Evolutionary conservation across 306 rosid genomes (phyloP), one percentile per base, ranked within the genome.

Genomic region (Geum urbanum): DNA sequence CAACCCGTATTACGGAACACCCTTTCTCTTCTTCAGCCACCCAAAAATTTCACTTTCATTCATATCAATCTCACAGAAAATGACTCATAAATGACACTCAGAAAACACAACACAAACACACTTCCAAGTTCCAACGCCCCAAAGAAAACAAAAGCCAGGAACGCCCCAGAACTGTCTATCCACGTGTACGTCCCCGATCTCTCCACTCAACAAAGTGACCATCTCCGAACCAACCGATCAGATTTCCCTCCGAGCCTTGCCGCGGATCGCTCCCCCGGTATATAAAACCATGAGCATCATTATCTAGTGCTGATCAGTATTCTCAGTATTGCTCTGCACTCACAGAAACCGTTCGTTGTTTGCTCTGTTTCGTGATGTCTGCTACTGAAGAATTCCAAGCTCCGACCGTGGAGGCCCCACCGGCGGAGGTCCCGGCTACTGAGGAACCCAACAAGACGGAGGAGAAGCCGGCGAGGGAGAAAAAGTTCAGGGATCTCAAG

Each of bases 171-270:
- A 48, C 44, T 46, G 59, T 5, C 14, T 1, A 32, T 66, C 87
- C 89, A 89, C 90, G 85, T 78, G 90, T 79, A 76, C 86, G 79
- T 47, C 80, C 81, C 44, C 9, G 85, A 86, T 80, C 35, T 53
- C 9, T 77, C 79, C 16, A 4, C 5, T 49, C 24, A 1, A 37
- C 82, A 83, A 44, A 65, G 55, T 78, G 83, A 83, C 86, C 49
- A 87, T 87, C 92, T 6, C 19, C 7, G 0, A 0, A 2, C 1
- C 50, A 0, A 1, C 95, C 92, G 87, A 87, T 89, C 66, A 80
- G 62, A 67, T 0, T 1, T 40, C 16, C 27, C 7, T 1, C 5
- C 64, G 37, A 27, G 6, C 27, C 39, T 59, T 15, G 20, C 44
- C 84, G 19, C 10, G 63, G 88, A 88, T 76, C 22, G 35, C 20